Evolutionary conservation across 257 asterid species (phyloP), one percentile per base, ranked within the genome.

Genomic region (Asclepias syriaca): DNA sequence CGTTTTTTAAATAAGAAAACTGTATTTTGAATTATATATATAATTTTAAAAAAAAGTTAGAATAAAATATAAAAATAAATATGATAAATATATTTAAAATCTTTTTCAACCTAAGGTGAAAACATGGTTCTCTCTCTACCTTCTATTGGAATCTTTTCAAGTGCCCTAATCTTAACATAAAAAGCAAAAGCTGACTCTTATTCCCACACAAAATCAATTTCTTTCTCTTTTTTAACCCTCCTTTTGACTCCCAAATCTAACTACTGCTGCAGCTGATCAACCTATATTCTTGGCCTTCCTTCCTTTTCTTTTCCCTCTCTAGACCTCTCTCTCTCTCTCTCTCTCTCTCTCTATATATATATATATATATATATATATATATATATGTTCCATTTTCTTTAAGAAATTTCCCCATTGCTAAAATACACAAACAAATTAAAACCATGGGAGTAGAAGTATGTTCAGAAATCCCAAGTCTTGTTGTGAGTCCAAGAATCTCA

Each of bases 381-480:
- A 34, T 34, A 34, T 34, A 32, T 32, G 58, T 65, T 50, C 39
- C 48, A 39, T 59, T 21, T 12, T 39, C 60, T 32, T 1, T 3
- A 63, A 70, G 21, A 74, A 29, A 50, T 15, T 24, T 68, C 66
- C 19, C 60, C 68, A 29, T 49, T 34, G 37, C 24, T 21, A 19
- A 60, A 60, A 53, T 58, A 45, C 34, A 27, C 43, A 66, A 18
- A 21, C 43, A 46, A 45, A 46, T 29, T 8, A 46, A 14, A 54
- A 18, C 67, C 46, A 87, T 92, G 98, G 96, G 96, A 27, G 87
- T 85, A 1, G 96, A 89, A 78, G 85, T 88, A 0, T 86, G 88
- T 77, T 82, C 87, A 6, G 96, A 87, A 34, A 50, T 81, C 58
- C 66, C 87, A 12, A 87, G 87, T 54, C 81, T 75, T 14, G 76